A percentile compares a stretch with the other conserved stretches of the same genome.
Conservation (phyloP, 257 asterid genomes). For the Petunia secreta region DNA sequence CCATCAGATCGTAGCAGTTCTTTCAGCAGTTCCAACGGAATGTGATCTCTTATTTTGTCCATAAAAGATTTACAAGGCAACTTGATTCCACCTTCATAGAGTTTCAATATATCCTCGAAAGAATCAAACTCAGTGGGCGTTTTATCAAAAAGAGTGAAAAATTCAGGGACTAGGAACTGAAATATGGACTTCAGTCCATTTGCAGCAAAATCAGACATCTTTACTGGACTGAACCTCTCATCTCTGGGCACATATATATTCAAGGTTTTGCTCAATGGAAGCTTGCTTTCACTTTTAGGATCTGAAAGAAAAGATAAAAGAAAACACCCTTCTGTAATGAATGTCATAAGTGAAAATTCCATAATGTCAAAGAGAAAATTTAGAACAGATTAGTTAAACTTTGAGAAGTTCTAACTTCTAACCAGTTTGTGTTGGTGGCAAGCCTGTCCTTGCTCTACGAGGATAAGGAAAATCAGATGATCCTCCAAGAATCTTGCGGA, state of each 20-base stretch:
- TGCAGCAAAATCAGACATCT: slow-evolving; percentile 61
- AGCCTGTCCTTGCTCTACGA: slow-evolving; percentile 71
- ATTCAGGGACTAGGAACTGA: slow-evolving; percentile 43
- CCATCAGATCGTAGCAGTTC: slow-evolving; percentile 53
- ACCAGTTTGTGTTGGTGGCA: not conserved
- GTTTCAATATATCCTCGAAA: slow-evolving; percentile 44
- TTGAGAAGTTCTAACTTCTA: too few species aligned
- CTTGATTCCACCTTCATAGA: slow-evolving; percentile 56
- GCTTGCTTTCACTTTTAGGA: slow-evolving; percentile 53
- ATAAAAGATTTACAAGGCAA: slow-evolving; percentile 40
- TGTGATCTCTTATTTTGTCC: slow-evolving; percentile 36
- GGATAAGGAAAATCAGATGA: slow-evolving; percentile 43
- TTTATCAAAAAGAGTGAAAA: slow-evolving; percentile 16
- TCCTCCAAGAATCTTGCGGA: slow-evolving; percentile 45
- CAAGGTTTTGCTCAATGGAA: slow-evolving; percentile 48
- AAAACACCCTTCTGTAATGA: not conserved
- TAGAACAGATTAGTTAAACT: too few species aligned
- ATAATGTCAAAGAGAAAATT: too few species aligned
- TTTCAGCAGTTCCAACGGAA: slow-evolving; percentile 54
- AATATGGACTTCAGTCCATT: slow-evolving; percentile 53
- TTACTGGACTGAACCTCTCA: slow-evolving; percentile 63
- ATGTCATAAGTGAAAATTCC: too few species aligned
- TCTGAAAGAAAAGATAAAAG: slow-evolving; percentile 34
- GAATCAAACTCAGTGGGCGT: slow-evolving; percentile 53
- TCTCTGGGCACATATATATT: slow-evolving; percentile 68